These are phyloP conservation scores for Corynascus novoguineensis DNA, from an alignment of 495 filamentous ascomycete species.

Conservation along the genomic window DNA sequence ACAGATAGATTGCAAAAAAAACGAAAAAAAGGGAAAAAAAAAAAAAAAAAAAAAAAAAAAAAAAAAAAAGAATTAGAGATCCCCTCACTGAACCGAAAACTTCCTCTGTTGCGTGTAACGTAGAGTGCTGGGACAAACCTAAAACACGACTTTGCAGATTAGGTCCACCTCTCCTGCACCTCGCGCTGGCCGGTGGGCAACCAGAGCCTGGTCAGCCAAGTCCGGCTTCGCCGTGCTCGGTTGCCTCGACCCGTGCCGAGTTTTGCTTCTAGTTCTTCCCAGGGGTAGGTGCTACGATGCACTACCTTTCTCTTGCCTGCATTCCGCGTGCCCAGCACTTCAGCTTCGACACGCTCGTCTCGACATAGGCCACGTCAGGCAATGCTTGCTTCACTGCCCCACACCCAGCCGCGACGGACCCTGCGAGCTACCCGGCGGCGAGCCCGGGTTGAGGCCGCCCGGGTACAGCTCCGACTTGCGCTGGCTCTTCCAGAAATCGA, in stretches of 20 bases:
- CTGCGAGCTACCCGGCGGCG: conserved; percentile 10
- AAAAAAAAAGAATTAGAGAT: neutral
- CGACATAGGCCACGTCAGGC: neutral
- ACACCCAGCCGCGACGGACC: neutral
- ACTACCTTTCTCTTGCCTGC: neutral
- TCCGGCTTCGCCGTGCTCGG: neutral
- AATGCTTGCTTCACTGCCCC: neutral
- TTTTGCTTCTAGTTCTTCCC: neutral
- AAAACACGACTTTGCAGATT: neutral
- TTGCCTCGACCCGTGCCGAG: neutral
- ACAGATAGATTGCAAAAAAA: neutral
- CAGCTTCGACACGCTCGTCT: neutral
- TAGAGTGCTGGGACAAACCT: neutral
- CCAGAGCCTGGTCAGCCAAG: no score
- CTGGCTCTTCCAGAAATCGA: conserved; percentile 89
- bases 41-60: neutral
- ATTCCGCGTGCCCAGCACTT: neutral
- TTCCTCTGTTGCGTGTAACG: neutral
- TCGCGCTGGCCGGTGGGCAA: no score
- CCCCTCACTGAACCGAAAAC: neutral
- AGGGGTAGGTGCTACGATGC: neutral
- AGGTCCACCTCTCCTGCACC: neutral
- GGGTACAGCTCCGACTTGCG: conserved; percentile 36
- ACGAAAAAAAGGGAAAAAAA: neutral
- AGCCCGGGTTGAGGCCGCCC: neutral